phyloP scores from a whole-genome alignment of 306 rosid species.

The Senna siamea region DNA sequence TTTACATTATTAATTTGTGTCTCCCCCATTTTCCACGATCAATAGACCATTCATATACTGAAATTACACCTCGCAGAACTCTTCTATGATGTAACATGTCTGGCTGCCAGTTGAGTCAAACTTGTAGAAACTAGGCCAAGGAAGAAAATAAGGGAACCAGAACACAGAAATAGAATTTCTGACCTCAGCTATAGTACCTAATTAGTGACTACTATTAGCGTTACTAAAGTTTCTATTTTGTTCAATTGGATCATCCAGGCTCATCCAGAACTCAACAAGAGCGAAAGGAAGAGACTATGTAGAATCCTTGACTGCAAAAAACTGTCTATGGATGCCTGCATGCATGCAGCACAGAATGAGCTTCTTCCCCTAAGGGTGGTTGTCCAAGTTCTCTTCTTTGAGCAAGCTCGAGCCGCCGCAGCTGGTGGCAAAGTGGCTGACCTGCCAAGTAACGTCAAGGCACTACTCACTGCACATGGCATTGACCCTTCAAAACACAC shows the following conservation, averaged over 20 bases:
- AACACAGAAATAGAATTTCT: neutral
- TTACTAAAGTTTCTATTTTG: constrained; percentile 32
- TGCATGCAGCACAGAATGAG: constrained; percentile 99
- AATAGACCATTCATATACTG: constrained; percentile 33
- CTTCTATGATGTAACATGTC: constrained; percentile 46
- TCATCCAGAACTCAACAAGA: constrained; percentile 89
- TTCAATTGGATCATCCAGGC: constrained; percentile 59
- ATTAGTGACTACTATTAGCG: neutral
- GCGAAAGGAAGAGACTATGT: constrained; percentile 92
- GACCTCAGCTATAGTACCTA: neutral
- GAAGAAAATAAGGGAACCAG: neutral
- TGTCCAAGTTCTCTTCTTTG: constrained; percentile 98
- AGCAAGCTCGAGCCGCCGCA: constrained; percentile 86
- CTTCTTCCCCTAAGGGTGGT: constrained; percentile 91
- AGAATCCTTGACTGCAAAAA: constrained; percentile 91
- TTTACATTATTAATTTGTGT: constrained; percentile 42
- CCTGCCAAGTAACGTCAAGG: constrained; percentile 79
- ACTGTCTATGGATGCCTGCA: constrained; percentile 93
- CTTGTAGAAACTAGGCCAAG: constrained; percentile 32
- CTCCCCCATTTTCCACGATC: constrained; percentile 29
- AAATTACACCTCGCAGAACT: constrained; percentile 35
- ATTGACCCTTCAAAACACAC: constrained; percentile 81
- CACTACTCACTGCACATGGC: constrained; percentile 74
- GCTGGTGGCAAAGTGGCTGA: constrained; percentile 77
- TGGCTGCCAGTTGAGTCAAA: constrained; percentile 34